These are phyloP conservation scores for Tetracentron sinense DNA, from an alignment of 164 flowering plant species.

Conservation along the genomic window DNA sequence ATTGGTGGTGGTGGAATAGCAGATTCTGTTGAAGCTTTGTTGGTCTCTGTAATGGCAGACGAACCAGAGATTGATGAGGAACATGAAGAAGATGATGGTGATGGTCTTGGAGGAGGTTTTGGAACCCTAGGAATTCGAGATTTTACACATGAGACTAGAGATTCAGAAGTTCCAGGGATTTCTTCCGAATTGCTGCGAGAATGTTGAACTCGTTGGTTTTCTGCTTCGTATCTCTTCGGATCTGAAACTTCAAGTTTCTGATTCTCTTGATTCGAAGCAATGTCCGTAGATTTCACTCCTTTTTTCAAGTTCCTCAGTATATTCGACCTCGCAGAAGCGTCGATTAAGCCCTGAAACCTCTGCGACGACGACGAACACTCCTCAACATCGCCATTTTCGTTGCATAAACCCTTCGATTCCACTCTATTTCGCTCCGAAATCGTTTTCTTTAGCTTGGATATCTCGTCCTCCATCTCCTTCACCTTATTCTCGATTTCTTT, in stretches of 20 bases:
- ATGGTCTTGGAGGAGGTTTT: slow-evolving; percentile 63
- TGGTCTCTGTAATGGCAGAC: slow-evolving; percentile 7
- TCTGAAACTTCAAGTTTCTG: slow-evolving; percentile 5
- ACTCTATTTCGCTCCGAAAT: slow-evolving; percentile 11
- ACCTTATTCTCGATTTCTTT: not conserved
- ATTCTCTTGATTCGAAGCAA: not conserved
- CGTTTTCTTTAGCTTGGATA: slow-evolving; percentile 32
- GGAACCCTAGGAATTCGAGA: slow-evolving; percentile 25
- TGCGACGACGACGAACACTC: not conserved
- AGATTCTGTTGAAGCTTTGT: slow-evolving; percentile 6
- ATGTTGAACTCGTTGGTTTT: not conserved
- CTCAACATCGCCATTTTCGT: not conserved
- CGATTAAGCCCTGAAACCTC: not conserved
- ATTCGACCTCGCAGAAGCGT: not conserved
- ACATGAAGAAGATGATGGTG: slow-evolving; percentile 25
- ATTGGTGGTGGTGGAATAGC: not conserved
- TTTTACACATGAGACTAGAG: not conserved
- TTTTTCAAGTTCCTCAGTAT: not conserved
- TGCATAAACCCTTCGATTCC: not conserved
- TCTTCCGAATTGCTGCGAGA: not conserved
- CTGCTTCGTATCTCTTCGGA: not conserved
- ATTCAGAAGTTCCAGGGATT: not conserved
- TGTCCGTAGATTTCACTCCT: slow-evolving; percentile 2
- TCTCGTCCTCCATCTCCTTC: slow-evolving; percentile 18
- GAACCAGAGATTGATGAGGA: slow-evolving; percentile 3